Conservation (phyloP, 148 eudicot genomes). For the Rhododendron vialii region DNA sequence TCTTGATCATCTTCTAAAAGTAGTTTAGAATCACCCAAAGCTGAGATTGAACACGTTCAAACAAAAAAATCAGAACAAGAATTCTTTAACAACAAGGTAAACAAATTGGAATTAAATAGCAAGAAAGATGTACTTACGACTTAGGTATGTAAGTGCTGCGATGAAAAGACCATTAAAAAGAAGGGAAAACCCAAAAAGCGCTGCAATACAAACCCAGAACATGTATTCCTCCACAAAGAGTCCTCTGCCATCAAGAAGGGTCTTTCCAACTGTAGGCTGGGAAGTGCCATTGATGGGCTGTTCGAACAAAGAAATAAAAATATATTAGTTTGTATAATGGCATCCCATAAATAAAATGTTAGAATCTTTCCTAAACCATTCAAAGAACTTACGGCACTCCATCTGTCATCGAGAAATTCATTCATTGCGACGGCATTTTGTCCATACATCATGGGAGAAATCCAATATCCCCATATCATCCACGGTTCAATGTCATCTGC, state of each 20-base stretch:
- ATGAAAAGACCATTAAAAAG: background rate
- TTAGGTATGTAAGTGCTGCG: background rate
- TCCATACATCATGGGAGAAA: slow-evolving; percentile 46
- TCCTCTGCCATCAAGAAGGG: slow-evolving; percentile 28
- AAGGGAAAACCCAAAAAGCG: background rate
- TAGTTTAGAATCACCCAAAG: background rate
- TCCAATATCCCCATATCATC: slow-evolving; percentile 43
- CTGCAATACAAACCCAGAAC: background rate
- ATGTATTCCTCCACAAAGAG: slow-evolving; percentile 8
- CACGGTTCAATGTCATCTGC: slow-evolving; percentile 27
- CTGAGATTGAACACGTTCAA: background rate
- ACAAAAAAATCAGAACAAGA: background rate
- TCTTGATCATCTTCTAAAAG: background rate
- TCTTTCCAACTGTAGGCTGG: slow-evolving; percentile 34
- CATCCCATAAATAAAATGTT: background rate
- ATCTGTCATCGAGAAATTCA: slow-evolving; percentile 31
- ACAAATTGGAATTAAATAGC: background rate
- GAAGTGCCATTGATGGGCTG: slow-evolving; percentile 23
- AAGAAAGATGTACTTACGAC: background rate
- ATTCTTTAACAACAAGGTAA: background rate
- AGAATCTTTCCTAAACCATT: background rate
- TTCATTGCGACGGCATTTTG: slow-evolving; percentile 40
- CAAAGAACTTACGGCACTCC: slow-evolving; percentile 28
- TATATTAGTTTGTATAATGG: background rate
- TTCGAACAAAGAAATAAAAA: background rate